These are phyloP conservation scores for Marchantia paleacea DNA, from an alignment of 225 moss, liverwort and hornwort genomes.

Conservation along the genomic window DNA sequence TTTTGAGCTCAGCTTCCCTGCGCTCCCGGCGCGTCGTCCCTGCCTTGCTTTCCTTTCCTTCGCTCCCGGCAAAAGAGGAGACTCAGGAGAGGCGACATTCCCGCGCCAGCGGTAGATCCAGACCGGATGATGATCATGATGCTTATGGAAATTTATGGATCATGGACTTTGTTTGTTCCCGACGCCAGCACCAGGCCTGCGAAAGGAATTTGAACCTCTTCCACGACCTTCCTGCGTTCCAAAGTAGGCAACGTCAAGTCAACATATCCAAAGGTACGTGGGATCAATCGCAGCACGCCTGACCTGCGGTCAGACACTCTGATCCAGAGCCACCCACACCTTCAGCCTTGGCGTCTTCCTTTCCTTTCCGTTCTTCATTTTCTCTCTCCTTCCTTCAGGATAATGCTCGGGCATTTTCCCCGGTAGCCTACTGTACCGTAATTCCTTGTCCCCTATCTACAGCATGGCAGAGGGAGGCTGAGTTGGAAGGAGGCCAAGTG, in stretches of 20 bases:
- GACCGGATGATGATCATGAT: neutral
- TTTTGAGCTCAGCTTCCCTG: too few relatives aligned
- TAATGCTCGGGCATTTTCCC: neutral
- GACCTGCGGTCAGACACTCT: neutral
- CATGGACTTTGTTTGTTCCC: too few relatives aligned
- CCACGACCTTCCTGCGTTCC: neutral
- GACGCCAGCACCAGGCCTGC: too few relatives aligned
- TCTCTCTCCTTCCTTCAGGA: neutral
- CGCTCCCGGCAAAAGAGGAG: neutral
- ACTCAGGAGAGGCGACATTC: neutral
- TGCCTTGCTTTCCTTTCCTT: neutral
- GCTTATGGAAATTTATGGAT: neutral
- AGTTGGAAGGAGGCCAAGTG: constrained; percentile 3
- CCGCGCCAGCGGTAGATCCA: neutral
- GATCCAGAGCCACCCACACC: neutral
- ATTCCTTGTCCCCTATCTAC: neutral
- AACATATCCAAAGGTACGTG: neutral
- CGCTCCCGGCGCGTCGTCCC: too few relatives aligned
- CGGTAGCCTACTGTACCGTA: neutral
- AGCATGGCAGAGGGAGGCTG: neutral
- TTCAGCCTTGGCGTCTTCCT: neutral
- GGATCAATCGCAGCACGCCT: neutral
- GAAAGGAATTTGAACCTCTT: neutral
- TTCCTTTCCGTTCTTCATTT: neutral
- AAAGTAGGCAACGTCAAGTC: constrained; percentile 4